Conservation (phyloP, 768 basidiomycete genomes). For the Boletus patriciae region DNA sequence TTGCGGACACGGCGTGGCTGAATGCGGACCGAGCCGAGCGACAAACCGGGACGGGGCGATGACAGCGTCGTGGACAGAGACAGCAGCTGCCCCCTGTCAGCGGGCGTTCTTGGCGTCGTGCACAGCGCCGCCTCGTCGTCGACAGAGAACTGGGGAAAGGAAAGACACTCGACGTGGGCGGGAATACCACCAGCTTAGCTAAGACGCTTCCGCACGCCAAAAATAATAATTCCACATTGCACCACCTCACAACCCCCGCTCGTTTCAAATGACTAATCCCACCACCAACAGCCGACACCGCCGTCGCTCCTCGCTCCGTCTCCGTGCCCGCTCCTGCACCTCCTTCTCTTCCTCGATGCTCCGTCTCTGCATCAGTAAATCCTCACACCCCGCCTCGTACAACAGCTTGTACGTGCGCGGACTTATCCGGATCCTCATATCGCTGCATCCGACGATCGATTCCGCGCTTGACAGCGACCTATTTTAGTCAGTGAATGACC, state of each 20-base stretch:
- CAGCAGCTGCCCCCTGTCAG: background rate
- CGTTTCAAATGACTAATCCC: background rate
- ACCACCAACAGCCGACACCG: conserved; percentile 35
- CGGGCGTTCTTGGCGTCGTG: background rate
- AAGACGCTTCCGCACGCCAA: conserved; percentile 17
- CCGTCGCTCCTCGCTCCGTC: conserved; percentile 58
- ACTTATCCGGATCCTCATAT: conserved; percentile 51
- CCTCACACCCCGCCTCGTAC: conserved; percentile 68
- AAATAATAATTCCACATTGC: conserved; percentile 15
- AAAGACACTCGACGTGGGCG: conserved; percentile 9
- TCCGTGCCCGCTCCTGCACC: conserved; percentile 40
- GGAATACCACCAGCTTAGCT: conserved; percentile 23
- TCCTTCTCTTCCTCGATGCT: conserved; percentile 34
- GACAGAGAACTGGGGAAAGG: background rate
- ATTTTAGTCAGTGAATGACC: conserved; percentile 42
- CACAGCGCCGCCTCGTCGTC: conserved; percentile 11
- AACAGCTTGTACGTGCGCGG: conserved; percentile 64
- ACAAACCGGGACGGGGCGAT: background rate
- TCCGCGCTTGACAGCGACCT: conserved; percentile 48
- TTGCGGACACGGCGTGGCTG: conserved; percentile 35
- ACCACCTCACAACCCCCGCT: background rate
- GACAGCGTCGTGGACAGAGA: background rate
- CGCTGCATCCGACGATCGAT: conserved; percentile 18
- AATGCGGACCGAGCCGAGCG: conserved; percentile 20
- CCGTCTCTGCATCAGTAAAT: conserved; percentile 44